A percentile compares a stretch with the other conserved stretches of the same genome.
phyloP scores from a whole-genome alignment of 148 eudicot genomes.

The Limonium bicolor region DNA sequence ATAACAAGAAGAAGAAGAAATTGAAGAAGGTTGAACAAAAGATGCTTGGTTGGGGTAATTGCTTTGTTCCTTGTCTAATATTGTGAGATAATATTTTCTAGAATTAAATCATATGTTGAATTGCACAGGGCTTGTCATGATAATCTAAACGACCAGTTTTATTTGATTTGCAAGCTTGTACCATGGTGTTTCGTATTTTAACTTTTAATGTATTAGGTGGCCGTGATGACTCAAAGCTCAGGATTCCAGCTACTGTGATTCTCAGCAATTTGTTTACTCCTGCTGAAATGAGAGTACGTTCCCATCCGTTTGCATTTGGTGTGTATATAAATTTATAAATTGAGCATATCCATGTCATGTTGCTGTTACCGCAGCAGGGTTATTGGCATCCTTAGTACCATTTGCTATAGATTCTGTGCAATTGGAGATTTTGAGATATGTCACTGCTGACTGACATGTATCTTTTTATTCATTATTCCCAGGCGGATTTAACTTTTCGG shows the following conservation, averaged over 20 bases:
- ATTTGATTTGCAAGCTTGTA: too few species aligned
- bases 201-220: slow-evolving; percentile 71
- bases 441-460: too few species aligned
- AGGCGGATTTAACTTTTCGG: slow-evolving; percentile 56
- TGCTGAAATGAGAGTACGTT: slow-evolving; percentile 80
- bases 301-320: not conserved
- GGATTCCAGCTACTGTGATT: slow-evolving; percentile 71
- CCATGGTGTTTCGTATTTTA: too few species aligned
- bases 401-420: too few species aligned
- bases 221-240: slow-evolving; percentile 76
- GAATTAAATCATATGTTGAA: too few species aligned
- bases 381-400: too few species aligned
- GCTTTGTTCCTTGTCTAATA: slow-evolving; percentile 1
- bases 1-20: slow-evolving; percentile 87
- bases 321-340: not conserved
- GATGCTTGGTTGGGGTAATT: slow-evolving; percentile 99
- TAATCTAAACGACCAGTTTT: too few species aligned
- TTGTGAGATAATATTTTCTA: not conserved
- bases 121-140: too few species aligned
- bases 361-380: too few species aligned
- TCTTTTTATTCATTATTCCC: slow-evolving; percentile 11
- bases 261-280: slow-evolving; percentile 82
- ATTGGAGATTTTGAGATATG: too few species aligned
- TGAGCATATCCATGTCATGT: too few species aligned
- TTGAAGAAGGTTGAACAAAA: slow-evolving; percentile 83